Evolutionary conservation across 1,284 basidiomycete genomes (phyloP), one percentile per base, ranked within the genome.

Genomic region (Schizophyllum commune): DNA sequence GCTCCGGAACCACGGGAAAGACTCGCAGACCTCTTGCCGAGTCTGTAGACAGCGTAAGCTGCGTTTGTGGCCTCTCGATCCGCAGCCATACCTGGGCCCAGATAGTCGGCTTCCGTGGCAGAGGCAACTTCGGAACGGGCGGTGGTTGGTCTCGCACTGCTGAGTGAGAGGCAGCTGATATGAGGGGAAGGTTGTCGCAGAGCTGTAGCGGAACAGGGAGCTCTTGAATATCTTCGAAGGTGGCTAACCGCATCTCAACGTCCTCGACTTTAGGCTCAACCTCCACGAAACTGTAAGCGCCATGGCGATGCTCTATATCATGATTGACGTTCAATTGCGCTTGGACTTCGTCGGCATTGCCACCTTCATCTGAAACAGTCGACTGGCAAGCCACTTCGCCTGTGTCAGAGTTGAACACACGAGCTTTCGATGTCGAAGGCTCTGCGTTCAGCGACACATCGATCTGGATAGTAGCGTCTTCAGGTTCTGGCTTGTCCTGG

Each of bases 11-110:
- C 83, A 86, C 20, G 84, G 81, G 55, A 86, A 83, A 1, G 85
- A 79, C 70, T 92, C 89, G 72, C 90, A 91, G 1, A 92, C 77
- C 72, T 92, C 89, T 73, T 91, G 89, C 54, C 89, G 83, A 22
- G 88, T 86, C 90, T 92, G 63, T 3, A 39, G 51, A 5, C 19
- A 11, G 2, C 17, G 58, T 59, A 7, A 11, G 55, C 19, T 32
- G 61, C 8, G 62, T 19, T 64, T 33, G 32, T 52, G 32, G 54
- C 59, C 11, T 52, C 54, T 4, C 7, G 4, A 8, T 47, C 8
- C 17, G 39, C 17, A 4, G 9, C 61, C 69, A 63, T 67, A 83
- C 83, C 70, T 78, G 70, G 11, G 83, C 80, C 83, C 83, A 85
- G 33, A 85, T 78, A 2, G 73, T 80, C 17, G 83, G 83, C 52